Conservation (phyloP, 352 stramenopile genomes). For the Pythium dissimile region DNA sequence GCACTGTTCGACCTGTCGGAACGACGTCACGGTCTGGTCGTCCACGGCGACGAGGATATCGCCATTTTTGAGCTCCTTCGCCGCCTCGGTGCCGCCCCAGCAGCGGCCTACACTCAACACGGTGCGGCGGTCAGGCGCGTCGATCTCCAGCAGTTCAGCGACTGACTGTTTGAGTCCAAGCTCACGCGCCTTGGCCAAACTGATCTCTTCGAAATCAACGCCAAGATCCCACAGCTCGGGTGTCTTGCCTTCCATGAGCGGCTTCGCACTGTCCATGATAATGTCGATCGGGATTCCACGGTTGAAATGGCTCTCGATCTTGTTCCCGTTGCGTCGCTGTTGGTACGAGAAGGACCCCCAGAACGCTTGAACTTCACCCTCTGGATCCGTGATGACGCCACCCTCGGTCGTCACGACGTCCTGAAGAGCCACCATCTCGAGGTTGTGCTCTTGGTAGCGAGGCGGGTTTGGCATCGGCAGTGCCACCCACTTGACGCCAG, state of each 20-base stretch:
- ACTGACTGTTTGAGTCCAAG: constrained; percentile 81
- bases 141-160: constrained; percentile 70
- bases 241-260: constrained; percentile 63
- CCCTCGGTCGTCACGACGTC: constrained; percentile 81
- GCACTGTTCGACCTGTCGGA: constrained; percentile 80
- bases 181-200: constrained; percentile 84
- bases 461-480: constrained; percentile 79
- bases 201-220: constrained; percentile 87
- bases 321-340: constrained; percentile 62
- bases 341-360: constrained; percentile 89
- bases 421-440: constrained; percentile 85
- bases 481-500: constrained; percentile 82
- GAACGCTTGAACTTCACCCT: constrained; percentile 75
- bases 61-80: constrained; percentile 69
- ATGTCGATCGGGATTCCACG: constrained; percentile 84
- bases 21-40: constrained; percentile 79
- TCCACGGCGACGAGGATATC: constrained; percentile 87
- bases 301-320: constrained; percentile 86
- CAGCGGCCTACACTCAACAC: constrained; percentile 77
- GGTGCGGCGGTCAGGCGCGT: constrained; percentile 62
- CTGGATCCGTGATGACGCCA: constrained; percentile 67
- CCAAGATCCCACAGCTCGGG: constrained; percentile 79
- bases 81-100: constrained; percentile 71
- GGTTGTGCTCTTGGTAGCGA: constrained; percentile 85
- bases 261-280: constrained; percentile 83